Conservation (phyloP, 208 protist genomes). For the Leishmania major region DNA sequence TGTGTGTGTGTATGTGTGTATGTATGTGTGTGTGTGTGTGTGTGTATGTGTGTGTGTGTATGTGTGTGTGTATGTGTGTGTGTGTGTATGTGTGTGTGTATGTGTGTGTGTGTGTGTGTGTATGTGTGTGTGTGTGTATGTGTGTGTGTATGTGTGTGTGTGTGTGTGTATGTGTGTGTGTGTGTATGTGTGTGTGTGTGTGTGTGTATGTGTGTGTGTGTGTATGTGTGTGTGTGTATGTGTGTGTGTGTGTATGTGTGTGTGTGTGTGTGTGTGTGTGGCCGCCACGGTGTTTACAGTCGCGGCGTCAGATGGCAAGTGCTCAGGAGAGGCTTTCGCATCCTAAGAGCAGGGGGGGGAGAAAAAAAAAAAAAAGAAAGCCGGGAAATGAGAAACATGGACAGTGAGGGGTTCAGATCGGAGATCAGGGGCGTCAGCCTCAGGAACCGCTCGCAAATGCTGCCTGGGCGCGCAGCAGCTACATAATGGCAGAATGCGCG, state of each 20-base stretch:
- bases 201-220: background rate
- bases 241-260: background rate
- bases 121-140: background rate
- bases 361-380: background rate
- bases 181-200: background rate
- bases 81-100: background rate
- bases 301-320: background rate
- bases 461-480: background rate
- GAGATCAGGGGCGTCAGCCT: background rate
- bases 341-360: background rate
- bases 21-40: background rate
- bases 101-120: background rate
- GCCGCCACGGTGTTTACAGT: background rate
- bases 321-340: background rate
- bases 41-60: background rate
- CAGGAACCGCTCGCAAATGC: background rate
- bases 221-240: background rate
- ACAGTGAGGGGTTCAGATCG: background rate
- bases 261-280: background rate
- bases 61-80: background rate
- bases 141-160: background rate
- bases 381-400: background rate
- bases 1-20: background rate
- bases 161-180: background rate
- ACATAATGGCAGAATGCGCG: background rate